phyloP scores from a whole-genome alignment of 1,139 yeast species.

The Magnusiomyces suaveolens region DNA sequence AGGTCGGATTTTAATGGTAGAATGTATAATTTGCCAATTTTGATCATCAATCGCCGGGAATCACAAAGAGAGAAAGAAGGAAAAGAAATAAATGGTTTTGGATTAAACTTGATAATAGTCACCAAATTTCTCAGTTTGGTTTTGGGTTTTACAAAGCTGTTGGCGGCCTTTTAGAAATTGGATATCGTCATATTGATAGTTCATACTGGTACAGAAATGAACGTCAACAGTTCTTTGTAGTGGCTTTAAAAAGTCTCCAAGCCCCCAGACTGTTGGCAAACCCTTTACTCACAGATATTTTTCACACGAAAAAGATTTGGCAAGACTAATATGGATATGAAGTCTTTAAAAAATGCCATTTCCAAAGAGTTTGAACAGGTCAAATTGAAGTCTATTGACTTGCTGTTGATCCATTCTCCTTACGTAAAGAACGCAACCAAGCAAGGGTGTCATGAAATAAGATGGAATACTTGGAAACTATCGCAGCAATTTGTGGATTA shows the following conservation, averaged over 20 bases:
- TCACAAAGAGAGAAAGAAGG: too few species aligned
- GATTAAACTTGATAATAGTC: slow-evolving; percentile 34
- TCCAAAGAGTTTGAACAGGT: slow-evolving; percentile 43
- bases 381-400: slow-evolving; percentile 40
- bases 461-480: slow-evolving; percentile 31
- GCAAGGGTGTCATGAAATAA: background rate
- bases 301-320: slow-evolving; percentile 64
- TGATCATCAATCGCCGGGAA: too few species aligned
- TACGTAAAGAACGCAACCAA: slow-evolving; percentile 7
- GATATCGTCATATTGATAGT: slow-evolving; percentile 63
- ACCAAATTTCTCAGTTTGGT: slow-evolving; percentile 47
- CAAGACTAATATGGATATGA: slow-evolving; percentile 49
- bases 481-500: slow-evolving; percentile 17
- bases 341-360: slow-evolving; percentile 47
- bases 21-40: too few species aligned
- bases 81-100: background rate
- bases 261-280: background rate
- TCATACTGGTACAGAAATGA: slow-evolving; percentile 55
- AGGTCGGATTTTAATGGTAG: too few species aligned
- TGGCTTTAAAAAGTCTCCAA: slow-evolving; percentile 23
- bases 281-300: slow-evolving; percentile 47
- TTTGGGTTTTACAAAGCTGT: slow-evolving; percentile 51
- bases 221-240: too few species aligned
- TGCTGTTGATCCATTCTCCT: slow-evolving; percentile 36
- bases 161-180: slow-evolving; percentile 45